Evolutionary conservation across 805 yeast species (phyloP).

Genomic region (Ogataea pilisensis): DNA sequence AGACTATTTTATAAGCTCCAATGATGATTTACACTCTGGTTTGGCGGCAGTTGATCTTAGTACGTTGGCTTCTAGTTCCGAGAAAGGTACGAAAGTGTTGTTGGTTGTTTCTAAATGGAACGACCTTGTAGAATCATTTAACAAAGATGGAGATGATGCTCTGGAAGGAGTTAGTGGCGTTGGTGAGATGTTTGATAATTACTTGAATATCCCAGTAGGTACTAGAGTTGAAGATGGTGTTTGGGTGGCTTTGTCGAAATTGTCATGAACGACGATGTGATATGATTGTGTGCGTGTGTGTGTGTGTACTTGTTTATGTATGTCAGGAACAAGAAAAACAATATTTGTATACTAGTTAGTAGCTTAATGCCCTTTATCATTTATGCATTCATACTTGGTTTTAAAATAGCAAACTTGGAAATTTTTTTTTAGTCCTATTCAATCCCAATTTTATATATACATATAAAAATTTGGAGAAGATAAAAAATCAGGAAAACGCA

Average conservation of each 20-base stretch:
- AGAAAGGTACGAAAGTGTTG: conserved; percentile 32
- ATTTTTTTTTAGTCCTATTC: no score
- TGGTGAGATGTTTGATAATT: conserved; percentile 66
- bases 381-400: no score
- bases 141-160: conserved; percentile 40
- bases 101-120: conserved; percentile 62
- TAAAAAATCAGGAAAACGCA: not conserved
- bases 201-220: conserved; percentile 46
- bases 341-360: no score
- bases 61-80: conserved; percentile 6
- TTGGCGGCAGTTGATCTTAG: not conserved
- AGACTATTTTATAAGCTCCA: conserved; percentile 46
- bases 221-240: conserved; percentile 70
- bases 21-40: not conserved
- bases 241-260: conserved; percentile 49
- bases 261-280: conserved; percentile 3
- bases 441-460: no score
- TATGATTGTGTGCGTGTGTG: no score
- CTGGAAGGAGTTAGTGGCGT: conserved; percentile 53
- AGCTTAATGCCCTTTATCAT: no score
- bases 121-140: conserved; percentile 52
- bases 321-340: no score
- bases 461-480: no score
- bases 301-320: no score
- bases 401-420: no score